A percentile compares a stretch with the other conserved stretches of the same genome.
Evolutionary conservation across 2,329 filamentous ascomycete species (phyloP).

Genomic region (Stromatinia cepivora): DNA sequence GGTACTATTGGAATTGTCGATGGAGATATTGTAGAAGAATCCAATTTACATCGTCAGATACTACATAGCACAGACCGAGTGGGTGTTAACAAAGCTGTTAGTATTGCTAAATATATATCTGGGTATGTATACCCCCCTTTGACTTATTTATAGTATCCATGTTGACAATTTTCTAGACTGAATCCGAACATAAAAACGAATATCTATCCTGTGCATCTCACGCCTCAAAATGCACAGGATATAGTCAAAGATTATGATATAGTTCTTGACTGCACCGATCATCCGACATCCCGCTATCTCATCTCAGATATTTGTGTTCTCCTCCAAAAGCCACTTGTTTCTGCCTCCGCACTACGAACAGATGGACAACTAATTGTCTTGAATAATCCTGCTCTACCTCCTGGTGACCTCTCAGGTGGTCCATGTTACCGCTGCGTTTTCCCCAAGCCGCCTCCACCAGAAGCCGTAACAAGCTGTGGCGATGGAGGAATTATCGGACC

Average conservation of each 20-base stretch:
- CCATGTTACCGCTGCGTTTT: conserved; percentile 96
- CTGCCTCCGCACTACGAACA: conserved; percentile 82
- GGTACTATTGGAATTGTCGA: conserved; percentile 83
- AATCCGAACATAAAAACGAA: conserved; percentile 71
- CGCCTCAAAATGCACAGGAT: conserved; percentile 63
- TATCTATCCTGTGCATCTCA: conserved; percentile 64
- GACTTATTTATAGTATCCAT: background rate
- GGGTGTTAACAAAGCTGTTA: conserved; percentile 78
- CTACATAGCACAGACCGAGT: conserved; percentile 72
- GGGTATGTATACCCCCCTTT: conserved; percentile 45
- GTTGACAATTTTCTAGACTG: conserved; percentile 49
- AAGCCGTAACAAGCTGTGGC: conserved; percentile 80
- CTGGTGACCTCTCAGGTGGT: conserved; percentile 60
- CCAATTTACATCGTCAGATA: conserved; percentile 91
- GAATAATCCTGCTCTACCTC: conserved; percentile 71
- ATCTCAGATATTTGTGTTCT: conserved; percentile 89
- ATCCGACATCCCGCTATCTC: conserved; percentile 86
- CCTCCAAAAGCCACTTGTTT: conserved; percentile 76
- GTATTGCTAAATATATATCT: conserved; percentile 61
- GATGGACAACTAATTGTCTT: conserved; percentile 89
- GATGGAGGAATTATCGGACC: conserved; percentile 92
- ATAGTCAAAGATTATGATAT: conserved; percentile 75
- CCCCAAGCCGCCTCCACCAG: conserved; percentile 79
- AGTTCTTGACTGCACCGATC: conserved; percentile 93
- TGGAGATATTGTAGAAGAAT: conserved; percentile 81